Conservation (phyloP, 495 filamentous ascomycete species). For the Xylaria acuta region DNA sequence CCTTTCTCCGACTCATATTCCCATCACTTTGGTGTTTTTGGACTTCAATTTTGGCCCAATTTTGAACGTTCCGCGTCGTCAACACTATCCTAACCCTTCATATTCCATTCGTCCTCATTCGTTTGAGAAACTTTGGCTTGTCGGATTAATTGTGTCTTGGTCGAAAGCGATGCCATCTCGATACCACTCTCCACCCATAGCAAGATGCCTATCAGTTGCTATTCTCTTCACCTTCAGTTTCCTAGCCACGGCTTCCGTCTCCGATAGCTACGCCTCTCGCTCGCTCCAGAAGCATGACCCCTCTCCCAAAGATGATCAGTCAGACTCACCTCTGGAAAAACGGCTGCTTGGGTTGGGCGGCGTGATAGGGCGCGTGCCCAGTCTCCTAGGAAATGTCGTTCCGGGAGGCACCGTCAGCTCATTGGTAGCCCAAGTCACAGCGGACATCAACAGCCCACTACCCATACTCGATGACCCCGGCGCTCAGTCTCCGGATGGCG, state of each 20-base stretch:
- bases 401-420: constrained; percentile 16
- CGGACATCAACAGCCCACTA: constrained; percentile 10
- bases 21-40: constrained; percentile 40
- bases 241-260: constrained; percentile 21
- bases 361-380: constrained; percentile 17
- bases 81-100: constrained; percentile 20
- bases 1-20: constrained; percentile 14
- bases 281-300: neutral
- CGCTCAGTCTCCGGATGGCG: constrained; percentile 19
- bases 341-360: constrained; percentile 22
- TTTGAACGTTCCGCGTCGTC: constrained; percentile 30
- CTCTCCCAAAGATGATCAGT: neutral
- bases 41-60: constrained; percentile 40
- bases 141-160: neutral
- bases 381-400: constrained; percentile 18
- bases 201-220: constrained; percentile 27
- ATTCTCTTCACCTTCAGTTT: constrained; percentile 24
- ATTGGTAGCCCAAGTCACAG: constrained; percentile 26
- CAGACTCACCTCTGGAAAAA: constrained; percentile 15
- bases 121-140: neutral
- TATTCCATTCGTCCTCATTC: neutral
- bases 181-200: constrained; percentile 26
- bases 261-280: neutral
- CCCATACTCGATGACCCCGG: constrained; percentile 16
- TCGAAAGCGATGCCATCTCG: constrained; percentile 25